A percentile compares a stretch with the other conserved stretches of the same genome.
phyloP scores from a whole-genome alignment of 2,329 filamentous ascomycete species.

The Ascochyta rabiei region DNA sequence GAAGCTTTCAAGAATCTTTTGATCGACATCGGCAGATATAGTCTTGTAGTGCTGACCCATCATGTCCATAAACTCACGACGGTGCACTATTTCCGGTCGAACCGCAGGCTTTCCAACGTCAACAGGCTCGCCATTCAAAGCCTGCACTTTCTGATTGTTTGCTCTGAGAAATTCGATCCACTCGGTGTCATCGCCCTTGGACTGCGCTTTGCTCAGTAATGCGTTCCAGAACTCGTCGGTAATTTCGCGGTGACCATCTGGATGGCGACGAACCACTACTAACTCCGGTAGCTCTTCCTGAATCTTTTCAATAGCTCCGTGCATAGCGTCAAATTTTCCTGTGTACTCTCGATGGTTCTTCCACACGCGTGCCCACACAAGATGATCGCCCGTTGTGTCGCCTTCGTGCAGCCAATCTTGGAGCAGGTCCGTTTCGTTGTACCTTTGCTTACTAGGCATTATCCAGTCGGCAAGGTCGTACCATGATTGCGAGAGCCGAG shows the following conservation, averaged over 20 bases:
- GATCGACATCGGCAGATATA: constrained; percentile 30
- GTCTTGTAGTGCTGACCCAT: constrained; percentile 32
- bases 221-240: constrained; percentile 70
- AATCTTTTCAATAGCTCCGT: constrained; percentile 24
- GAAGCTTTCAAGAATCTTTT: constrained; percentile 29
- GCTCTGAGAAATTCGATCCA: constrained; percentile 62
- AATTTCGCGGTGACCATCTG: constrained; percentile 61
- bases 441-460: constrained; percentile 11
- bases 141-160: constrained; percentile 53
- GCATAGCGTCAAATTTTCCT: constrained; percentile 16
- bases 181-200: constrained; percentile 50
- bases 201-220: constrained; percentile 60
- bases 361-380: constrained; percentile 27
- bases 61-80: constrained; percentile 56
- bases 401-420: constrained; percentile 5
- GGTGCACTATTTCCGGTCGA: constrained; percentile 46
- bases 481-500: constrained; percentile 24
- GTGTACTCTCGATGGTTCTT: constrained; percentile 20
- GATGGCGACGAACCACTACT: constrained; percentile 61
- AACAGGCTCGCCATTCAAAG: constrained; percentile 26
- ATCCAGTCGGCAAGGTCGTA: constrained; percentile 24
- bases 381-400: constrained; percentile 18
- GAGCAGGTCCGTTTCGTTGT: constrained; percentile 4
- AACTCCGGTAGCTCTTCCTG: constrained; percentile 57
- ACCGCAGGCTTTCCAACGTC: constrained; percentile 10